Conservation (phyloP, 352 stramenopile genomes). For the Globisporangium parvum region DNA sequence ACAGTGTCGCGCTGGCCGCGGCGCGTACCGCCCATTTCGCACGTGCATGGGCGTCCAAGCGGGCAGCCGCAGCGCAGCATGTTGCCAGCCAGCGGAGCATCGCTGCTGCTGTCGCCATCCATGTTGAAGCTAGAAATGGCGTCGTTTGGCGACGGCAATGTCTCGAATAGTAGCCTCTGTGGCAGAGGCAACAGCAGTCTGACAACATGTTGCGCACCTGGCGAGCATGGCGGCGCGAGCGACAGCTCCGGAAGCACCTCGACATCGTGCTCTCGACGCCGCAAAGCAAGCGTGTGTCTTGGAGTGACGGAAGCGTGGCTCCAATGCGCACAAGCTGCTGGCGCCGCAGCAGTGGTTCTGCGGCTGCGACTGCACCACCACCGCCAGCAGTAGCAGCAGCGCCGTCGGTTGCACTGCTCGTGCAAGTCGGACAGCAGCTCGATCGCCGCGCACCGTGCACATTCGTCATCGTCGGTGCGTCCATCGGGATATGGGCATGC, state of each 20-base stretch:
- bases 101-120: background rate
- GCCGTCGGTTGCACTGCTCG: slow-evolving; percentile 6
- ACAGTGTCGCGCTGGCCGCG: background rate
- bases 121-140: background rate
- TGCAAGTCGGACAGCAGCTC: slow-evolving; percentile 9
- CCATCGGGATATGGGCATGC: too few relatives aligned
- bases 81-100: slow-evolving; percentile 24
- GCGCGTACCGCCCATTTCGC: slow-evolving; percentile 32
- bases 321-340: background rate
- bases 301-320: background rate
- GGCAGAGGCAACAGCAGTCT: background rate
- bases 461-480: slow-evolving; percentile 9
- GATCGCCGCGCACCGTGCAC: slow-evolving; percentile 12
- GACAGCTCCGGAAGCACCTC: slow-evolving; percentile 11
- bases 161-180: background rate
- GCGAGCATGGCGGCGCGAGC: slow-evolving; percentile 6
- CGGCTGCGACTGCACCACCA: background rate
- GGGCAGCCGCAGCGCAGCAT: slow-evolving; percentile 64
- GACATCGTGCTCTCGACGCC: background rate
- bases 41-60: slow-evolving; percentile 47
- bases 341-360: background rate
- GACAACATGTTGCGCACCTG: slow-evolving; percentile 3
- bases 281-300: background rate
- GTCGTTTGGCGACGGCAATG: background rate
- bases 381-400: background rate